A percentile compares a stretch with the other conserved stretches of the same genome.
phyloP scores from a whole-genome alignment of 768 basidiomycete species.

The Pleurotus platypus region DNA sequence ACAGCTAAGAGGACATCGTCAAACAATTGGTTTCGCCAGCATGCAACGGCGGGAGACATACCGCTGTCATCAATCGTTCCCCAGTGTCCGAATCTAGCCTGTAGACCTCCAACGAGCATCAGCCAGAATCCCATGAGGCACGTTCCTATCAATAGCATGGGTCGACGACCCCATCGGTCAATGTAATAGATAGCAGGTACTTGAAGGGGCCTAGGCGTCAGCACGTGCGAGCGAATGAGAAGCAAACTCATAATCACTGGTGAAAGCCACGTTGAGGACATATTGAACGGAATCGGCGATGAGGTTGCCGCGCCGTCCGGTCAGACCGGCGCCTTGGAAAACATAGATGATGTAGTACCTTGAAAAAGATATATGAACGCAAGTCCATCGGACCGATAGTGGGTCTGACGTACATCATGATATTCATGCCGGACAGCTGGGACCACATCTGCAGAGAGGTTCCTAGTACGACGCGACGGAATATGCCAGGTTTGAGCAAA shows the following conservation, averaged over 20 bases:
- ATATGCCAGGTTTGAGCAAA: slow-evolving; percentile 59
- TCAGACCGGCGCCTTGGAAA: slow-evolving; percentile 75
- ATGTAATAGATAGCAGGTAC: slow-evolving; percentile 59
- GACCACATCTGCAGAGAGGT: slow-evolving; percentile 78
- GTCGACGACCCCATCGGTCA: slow-evolving; percentile 77
- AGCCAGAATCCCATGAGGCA: slow-evolving; percentile 74
- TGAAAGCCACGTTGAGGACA: slow-evolving; percentile 47
- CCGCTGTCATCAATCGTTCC: slow-evolving; percentile 34
- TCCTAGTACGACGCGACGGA: slow-evolving; percentile 70
- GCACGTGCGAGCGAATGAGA: slow-evolving; percentile 39
- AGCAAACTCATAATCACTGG: slow-evolving; percentile 18
- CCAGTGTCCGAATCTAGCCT: slow-evolving; percentile 66
- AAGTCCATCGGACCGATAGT: background rate
- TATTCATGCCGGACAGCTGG: slow-evolving; percentile 74
- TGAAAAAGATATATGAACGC: background rate
- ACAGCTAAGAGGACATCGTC: slow-evolving; percentile 14
- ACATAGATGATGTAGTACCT: slow-evolving; percentile 70
- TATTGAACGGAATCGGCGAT: slow-evolving; percentile 70
- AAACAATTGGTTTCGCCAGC: background rate
- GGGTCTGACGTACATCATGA: slow-evolving; percentile 62
- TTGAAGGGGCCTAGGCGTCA: slow-evolving; percentile 25
- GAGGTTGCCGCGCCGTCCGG: slow-evolving; percentile 67
- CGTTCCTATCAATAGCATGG: slow-evolving; percentile 66
- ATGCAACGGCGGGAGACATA: slow-evolving; percentile 15
- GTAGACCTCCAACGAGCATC: slow-evolving; percentile 73